Evolutionary conservation across 352 stramenopile species (phyloP).

Genomic region (Phytophthora brassicae): DNA sequence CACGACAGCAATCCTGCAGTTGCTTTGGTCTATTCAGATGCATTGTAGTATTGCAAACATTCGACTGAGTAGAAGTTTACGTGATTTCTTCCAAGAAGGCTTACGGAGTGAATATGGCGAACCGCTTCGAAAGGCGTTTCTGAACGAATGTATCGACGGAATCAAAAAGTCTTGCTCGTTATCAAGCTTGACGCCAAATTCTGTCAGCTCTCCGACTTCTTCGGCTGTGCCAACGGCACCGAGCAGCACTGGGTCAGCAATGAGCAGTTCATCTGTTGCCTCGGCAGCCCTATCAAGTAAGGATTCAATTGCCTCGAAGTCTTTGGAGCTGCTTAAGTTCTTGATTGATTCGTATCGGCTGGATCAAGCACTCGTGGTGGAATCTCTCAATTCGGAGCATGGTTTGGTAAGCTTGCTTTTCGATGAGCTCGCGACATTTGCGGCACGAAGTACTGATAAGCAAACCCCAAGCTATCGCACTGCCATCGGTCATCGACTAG

Average conservation of each 20-base stretch:
- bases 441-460: constrained; percentile 55
- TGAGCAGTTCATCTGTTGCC: constrained; percentile 14
- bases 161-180: constrained; percentile 76
- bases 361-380: constrained; percentile 65
- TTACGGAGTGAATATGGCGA: constrained; percentile 74
- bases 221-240: constrained; percentile 15
- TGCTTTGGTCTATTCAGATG: constrained; percentile 87
- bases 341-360: constrained; percentile 84
- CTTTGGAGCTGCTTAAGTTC: constrained; percentile 84
- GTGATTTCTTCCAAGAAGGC: constrained; percentile 84
- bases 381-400: constrained; percentile 75
- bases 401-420: constrained; percentile 77
- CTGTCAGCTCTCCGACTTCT: constrained; percentile 16
- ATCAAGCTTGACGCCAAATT: constrained; percentile 19
- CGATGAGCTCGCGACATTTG: constrained; percentile 83
- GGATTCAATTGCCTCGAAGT: constrained; percentile 58
- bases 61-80: constrained; percentile 60
- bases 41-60: constrained; percentile 62
- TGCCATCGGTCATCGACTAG: constrained; percentile 78
- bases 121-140: constrained; percentile 61
- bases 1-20: constrained; percentile 63
- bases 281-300: constrained; percentile 31
- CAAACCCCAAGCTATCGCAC: constrained; percentile 58
- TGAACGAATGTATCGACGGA: constrained; percentile 73
- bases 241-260: constrained; percentile 20